Base-by-base conservation (phyloP, 768 basidiomycete species). In the Termitomyces eurrhizus region DNA sequence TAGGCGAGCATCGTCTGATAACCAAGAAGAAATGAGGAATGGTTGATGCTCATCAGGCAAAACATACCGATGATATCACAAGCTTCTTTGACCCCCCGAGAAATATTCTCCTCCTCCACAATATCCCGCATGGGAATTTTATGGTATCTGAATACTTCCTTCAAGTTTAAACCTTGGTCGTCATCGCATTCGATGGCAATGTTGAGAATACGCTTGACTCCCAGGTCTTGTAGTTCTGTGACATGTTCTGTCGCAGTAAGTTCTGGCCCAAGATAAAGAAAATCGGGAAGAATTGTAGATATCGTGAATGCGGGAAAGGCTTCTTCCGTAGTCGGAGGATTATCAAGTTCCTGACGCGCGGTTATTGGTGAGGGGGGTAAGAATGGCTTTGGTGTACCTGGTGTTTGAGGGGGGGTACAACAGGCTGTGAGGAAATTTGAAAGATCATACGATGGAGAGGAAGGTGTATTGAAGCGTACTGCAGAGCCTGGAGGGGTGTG, bases 51-150 rank as follows among this genome's bases (percentile, higher is more conserved):
- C 29, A 53, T 21, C 21, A 32, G 42, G 32, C 26, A 48, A 52
- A 37, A 77, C 90, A 72, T 72, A 96, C 95, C 94, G 54, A 97
- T 79, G 57, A 90, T 86, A 48, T 90, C 83, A 70, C 94, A 97
- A 48, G 89, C 92, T 67, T 95, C 90, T 52, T 86, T 81, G 48
- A 98, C 84, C 9, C 92, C 92, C 54, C 78, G 81, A 5, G 84
- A 82, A 42, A 98, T 90, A 56, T 90, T 89, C 62, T 92, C 91
- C 74, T 98, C 96, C 71, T 98, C 95, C 14, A 98, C 93, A 3
- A 88, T 94, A 75, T 98, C 95, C 63, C 93, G 79, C 92, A 98
- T 95, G 8, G 94, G 91, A 45, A 98, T 90, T 67, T 86, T 89
- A 50, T 83, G 75, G 71, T 98, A 98, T 65, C 83, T 84, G 70